A percentile compares a stretch with the other conserved stretches of the same genome.
phyloP scores from a whole-genome alignment of 164 flowering plant genomes.

The Euptelea pleiosperma region DNA sequence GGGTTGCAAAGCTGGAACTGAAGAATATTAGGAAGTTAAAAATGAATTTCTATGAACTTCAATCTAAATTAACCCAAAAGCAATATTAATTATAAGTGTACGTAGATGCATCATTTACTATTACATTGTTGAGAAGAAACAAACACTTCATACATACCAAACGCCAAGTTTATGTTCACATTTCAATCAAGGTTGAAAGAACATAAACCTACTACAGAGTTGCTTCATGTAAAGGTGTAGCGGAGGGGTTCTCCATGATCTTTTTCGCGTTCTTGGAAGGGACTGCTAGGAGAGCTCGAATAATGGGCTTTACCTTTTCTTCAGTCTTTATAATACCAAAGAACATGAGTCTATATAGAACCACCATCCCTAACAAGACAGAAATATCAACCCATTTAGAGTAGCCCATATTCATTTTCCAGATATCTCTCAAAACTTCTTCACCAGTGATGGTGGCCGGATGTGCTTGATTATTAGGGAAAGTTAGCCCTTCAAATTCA shows the following conservation, averaged over 20 bases:
- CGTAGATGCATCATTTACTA: too few species aligned
- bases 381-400: slow-evolving; percentile 56
- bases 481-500: slow-evolving; percentile 36
- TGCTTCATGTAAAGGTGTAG: too few species aligned
- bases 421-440: slow-evolving; percentile 25
- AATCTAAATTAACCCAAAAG: too few species aligned
- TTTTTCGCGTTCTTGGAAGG: slow-evolving; percentile 7
- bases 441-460: slow-evolving; percentile 27
- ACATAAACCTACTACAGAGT: too few species aligned
- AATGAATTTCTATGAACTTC: too few species aligned
- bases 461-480: slow-evolving; percentile 17
- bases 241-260: slow-evolving; percentile 6
- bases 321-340: slow-evolving; percentile 32
- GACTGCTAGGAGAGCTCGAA: slow-evolving; percentile 16
- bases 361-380: slow-evolving; percentile 48
- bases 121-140: too few species aligned
- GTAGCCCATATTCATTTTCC: slow-evolving; percentile 45
- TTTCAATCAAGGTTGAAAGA: too few species aligned
- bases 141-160: too few species aligned
- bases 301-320: slow-evolving; percentile 35
- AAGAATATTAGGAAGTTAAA: too few species aligned
- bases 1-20: too few species aligned
- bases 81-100: too few species aligned
- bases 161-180: too few species aligned
- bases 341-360: slow-evolving; percentile 41